Base-by-base conservation (phyloP, 1,284 basidiomycete species). In the Ceratobasidium sp. region DNA sequence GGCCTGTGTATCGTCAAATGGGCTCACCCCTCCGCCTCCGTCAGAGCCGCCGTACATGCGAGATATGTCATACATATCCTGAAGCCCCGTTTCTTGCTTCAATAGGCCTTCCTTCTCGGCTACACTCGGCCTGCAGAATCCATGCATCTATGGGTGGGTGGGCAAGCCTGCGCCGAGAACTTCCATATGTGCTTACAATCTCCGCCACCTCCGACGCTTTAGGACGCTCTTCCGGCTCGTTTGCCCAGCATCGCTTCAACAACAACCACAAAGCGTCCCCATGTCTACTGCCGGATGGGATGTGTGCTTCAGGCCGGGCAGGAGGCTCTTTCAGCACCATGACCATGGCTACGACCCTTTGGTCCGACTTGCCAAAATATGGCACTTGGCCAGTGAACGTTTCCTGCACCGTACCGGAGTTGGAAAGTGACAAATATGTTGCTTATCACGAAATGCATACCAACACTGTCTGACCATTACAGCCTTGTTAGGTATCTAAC, bases 321-420 rank as follows among this genome's bases (percentile, higher is more conserved):
- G 51, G 51, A 24, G 27, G 27, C 27, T n/a, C 51, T 22, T 54
- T 54, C 11, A 22, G 24, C 51, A 54, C 6, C 19, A 54, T 7
- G n/a, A 54, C 22, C 7, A 29, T 13, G 13, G n/a, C n/a, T 6
- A 24, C 8, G 22, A 54, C 24, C 24, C 51, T 29, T 4, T 22
- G 51, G n/a, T 58, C 54, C 31, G 29, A 58, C 31, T 31, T 58
- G 24, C 19, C 54, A 19, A 14, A 6, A 34, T 58, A 58, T 58
- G 54, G 54, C 31, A 58, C 54, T 9, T 34, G 24, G 24, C 54
- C 29, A 19, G 54, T 58, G 54, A 31, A 31, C 54, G 54, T 34
- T 27, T 58, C 54, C 54, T 58, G 14, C 24, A 54, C 48, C 22
- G 14, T n/a, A 54, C 6, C n/a, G 19, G 51, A 4, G 14, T n/a